These are phyloP conservation scores for Juglanconis sp. DNA, from an alignment of 2,329 filamentous ascomycete species.

Conservation along the genomic window DNA sequence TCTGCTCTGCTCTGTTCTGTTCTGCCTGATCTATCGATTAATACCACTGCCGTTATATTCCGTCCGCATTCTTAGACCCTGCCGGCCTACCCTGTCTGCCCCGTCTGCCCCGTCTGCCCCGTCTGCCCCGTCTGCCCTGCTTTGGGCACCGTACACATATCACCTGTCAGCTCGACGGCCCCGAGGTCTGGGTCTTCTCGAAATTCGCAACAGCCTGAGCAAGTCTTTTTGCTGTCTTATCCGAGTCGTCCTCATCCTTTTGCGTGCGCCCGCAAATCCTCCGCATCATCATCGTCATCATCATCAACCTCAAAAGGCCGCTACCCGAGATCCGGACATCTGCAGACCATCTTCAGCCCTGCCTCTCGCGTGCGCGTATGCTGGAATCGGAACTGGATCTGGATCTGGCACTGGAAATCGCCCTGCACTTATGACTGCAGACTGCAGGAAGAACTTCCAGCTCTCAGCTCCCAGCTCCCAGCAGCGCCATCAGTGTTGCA, in stretches of 20 bases:
- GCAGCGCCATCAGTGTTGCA: constrained; percentile 5
- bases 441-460: constrained; percentile 8
- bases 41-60: too few species aligned
- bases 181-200: neutral
- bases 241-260: neutral
- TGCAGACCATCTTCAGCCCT: neutral
- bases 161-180: neutral
- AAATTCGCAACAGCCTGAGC: neutral
- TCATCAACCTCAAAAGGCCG: neutral
- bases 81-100: neutral
- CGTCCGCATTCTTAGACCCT: too few species aligned
- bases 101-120: too few species aligned
- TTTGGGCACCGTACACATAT: neutral
- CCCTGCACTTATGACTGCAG: constrained; percentile 3
- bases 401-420: neutral
- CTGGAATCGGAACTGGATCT: neutral
- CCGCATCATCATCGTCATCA: neutral
- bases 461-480: neutral
- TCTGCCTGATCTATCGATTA: too few species aligned
- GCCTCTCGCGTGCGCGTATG: constrained; percentile 1
- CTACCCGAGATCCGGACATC: neutral
- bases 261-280: neutral
- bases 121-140: neutral
- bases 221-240: neutral
- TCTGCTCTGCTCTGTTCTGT: too few species aligned